Percentiles rank a stretch among this genome's conserved stretches.
These are phyloP conservation scores for Durio zibethinus DNA, from an alignment of 345 rosid genomes.

Conservation along the genomic window DNA sequence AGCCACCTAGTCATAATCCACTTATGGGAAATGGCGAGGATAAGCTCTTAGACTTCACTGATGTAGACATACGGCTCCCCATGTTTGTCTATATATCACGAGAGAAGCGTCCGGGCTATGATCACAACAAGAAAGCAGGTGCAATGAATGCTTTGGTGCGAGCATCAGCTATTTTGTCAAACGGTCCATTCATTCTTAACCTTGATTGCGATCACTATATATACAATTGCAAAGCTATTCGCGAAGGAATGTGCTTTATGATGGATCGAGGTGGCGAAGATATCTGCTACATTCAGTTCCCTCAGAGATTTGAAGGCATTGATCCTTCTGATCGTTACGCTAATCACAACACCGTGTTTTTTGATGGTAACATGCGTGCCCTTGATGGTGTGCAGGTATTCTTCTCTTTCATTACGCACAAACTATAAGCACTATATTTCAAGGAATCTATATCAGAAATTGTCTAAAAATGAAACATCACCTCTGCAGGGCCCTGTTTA, in stretches of 20 bases:
- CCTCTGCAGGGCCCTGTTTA: slow-evolving; percentile 71
- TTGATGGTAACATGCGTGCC: slow-evolving; percentile 97
- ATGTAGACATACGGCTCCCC: slow-evolving; percentile 78
- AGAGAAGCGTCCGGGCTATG: slow-evolving; percentile 91
- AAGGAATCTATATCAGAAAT: background rate
- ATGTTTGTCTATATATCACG: slow-evolving; percentile 87
- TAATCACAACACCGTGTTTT: slow-evolving; percentile 87
- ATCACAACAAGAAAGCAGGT: slow-evolving; percentile 97
- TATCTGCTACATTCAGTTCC: slow-evolving; percentile 92
- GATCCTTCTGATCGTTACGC: slow-evolving; percentile 97
- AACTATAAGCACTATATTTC: background rate
- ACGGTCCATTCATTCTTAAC: slow-evolving; percentile 94
- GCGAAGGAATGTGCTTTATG: slow-evolving; percentile 99
- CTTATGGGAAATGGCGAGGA: slow-evolving; percentile 57
- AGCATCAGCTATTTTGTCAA: slow-evolving; percentile 80
- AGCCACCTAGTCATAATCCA: slow-evolving; percentile 84
- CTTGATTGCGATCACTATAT: slow-evolving; percentile 97
- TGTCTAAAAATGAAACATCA: background rate
- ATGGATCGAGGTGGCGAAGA: slow-evolving; percentile 92
- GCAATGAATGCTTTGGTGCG: slow-evolving; percentile 93
- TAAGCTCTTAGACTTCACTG: slow-evolving; percentile 69
- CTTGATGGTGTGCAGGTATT: slow-evolving; percentile 89
- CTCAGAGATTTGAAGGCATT: slow-evolving; percentile 94
- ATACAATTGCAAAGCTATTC: slow-evolving; percentile 75
- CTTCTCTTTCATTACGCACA: too few species aligned